Percentiles rank a stretch among this genome's conserved stretches.
These are phyloP conservation scores for Noccaea caerulescens DNA, from an alignment of 345 rosid genomes.

Conservation along the genomic window DNA sequence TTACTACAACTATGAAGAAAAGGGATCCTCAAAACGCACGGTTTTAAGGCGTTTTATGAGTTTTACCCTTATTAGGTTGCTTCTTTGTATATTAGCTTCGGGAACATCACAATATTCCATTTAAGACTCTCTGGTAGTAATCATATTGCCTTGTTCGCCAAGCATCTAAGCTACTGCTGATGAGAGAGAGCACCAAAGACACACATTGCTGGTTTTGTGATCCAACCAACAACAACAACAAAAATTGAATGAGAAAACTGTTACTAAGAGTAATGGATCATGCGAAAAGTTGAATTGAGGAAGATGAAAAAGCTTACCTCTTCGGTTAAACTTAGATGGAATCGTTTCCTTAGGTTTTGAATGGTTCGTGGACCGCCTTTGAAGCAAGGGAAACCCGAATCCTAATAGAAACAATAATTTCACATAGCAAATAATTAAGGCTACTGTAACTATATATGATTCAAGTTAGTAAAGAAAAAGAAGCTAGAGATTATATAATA, in stretches of 20 bases:
- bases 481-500: constrained; percentile 37
- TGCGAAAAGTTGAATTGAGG: not conserved
- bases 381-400: constrained; percentile 98
- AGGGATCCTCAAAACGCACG: constrained; percentile 25
- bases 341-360: constrained; percentile 91
- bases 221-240: not conserved
- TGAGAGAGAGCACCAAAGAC: constrained; percentile 94
- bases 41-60: constrained; percentile 7
- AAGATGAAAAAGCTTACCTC: constrained; percentile 60
- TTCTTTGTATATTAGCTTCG: constrained; percentile 25
- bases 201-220: constrained; percentile 84
- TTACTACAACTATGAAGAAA: constrained; percentile 30
- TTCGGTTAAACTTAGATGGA: constrained; percentile 92
- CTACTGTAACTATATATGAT: not conserved
- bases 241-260: constrained; percentile 5
- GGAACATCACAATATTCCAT: constrained; percentile 82
- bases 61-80: constrained; percentile 26
- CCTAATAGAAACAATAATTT: constrained; percentile 54
- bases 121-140: constrained; percentile 94
- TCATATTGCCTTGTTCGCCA: constrained; percentile 99
- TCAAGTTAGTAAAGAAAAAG: constrained; percentile 3
- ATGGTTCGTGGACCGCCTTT: constrained; percentile 96
- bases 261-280: constrained; percentile 15
- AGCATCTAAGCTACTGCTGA: constrained; percentile 99
- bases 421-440: constrained; percentile 7